Conservation (phyloP, 176 grass and related monocot species). For the Zoysia japonica region DNA sequence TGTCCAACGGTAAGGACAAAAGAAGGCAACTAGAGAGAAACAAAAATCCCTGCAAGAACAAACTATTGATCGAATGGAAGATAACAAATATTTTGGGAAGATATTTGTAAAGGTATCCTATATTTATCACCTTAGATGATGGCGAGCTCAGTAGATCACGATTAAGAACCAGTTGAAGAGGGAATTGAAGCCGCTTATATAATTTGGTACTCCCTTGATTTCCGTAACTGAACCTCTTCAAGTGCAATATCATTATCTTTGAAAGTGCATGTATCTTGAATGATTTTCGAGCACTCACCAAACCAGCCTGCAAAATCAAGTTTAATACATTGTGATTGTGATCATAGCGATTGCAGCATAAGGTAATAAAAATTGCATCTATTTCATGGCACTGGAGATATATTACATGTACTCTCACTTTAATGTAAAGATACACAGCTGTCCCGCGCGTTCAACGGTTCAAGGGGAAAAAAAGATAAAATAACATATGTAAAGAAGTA, state of each 20-base stretch:
- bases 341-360: slow-evolving; percentile 14
- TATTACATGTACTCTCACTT: not conserved
- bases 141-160: slow-evolving; percentile 71
- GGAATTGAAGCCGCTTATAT: slow-evolving; percentile 70
- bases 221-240: slow-evolving; percentile 96
- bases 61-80: not conserved
- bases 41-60: slow-evolving; percentile 1
- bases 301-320: slow-evolving; percentile 67
- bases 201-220: slow-evolving; percentile 71
- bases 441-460: not conserved
- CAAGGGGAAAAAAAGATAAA: not conserved
- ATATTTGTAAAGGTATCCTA: not conserved
- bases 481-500: not conserved
- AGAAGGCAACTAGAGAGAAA: not conserved
- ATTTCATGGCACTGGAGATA: not conserved
- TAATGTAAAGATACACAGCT: not conserved
- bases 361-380: slow-evolving; percentile 1
- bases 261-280: slow-evolving; percentile 74
- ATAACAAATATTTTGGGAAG: slow-evolving; percentile 14
- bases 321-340: not conserved
- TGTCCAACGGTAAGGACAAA: not conserved
- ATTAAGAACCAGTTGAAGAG: slow-evolving; percentile 60
- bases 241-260: slow-evolving; percentile 89
- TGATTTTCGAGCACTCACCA: slow-evolving; percentile 69
- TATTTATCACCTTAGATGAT: slow-evolving; percentile 52